Evolutionary conservation across 495 filamentous ascomycete species (phyloP), one percentile per base, ranked within the genome.

Genomic region (Hypomontagnella submonticulosa): DNA sequence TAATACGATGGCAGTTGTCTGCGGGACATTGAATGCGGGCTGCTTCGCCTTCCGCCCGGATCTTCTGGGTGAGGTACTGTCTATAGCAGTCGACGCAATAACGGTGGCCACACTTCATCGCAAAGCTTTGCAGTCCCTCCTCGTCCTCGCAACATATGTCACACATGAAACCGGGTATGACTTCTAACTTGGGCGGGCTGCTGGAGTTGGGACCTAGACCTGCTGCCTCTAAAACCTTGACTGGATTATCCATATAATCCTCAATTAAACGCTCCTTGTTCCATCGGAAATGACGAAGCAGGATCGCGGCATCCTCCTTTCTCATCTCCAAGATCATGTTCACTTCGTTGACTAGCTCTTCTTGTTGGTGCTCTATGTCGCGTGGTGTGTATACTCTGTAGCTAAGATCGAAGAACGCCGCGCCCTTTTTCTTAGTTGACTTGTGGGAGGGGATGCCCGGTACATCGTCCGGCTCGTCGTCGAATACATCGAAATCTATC

Each of bases 111-210:
- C 95, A 99, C 63, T 91, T 96, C 86, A 99, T 93, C 4, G 95
- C 91, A 73, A 97, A 98, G 15, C 91, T 93, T 69, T 92, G 77
- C n/a, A 97, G 76, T 0, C 87, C 88, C 4, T 84, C 79, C 11
- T 83, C 88, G 63, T 99, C 96, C 60, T 99, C 93, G 76, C 91
- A 99, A 76, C 95, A 99, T 65, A 99, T 99, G 46, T 95, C 92
- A 78, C 95, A 99, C 60, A 85, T 81, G 75, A 99, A 99, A 4
- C 87, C 91, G 9, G 84, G 82, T 18, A 96, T 77, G 34, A 83
- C 79, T 67, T 92, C 83, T 9, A 94, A 83, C 68, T 83, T 87
- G 5, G 90, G 90, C 13, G 81, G 82, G 7, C 80, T 77, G n/a
- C 81, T 75, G n/a, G 83, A 81, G 47, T 80, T 85, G 23, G 86